phyloP scores from a whole-genome alignment of 345 rosid genomes.

The Moricandia arvensis region DNA sequence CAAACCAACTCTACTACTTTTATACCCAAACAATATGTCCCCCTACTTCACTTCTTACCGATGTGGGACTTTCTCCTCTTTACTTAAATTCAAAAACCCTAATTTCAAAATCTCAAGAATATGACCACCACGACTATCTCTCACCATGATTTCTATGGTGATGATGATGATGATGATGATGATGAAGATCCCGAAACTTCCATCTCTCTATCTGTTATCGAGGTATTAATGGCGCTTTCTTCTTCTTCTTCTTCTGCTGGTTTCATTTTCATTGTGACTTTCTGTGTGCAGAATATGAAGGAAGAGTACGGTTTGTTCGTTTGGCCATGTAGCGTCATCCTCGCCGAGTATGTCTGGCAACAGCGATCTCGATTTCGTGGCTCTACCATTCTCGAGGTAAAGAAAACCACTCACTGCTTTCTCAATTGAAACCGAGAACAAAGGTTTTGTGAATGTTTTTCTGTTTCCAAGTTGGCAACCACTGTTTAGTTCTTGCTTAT shows the following conservation, averaged over 20 bases:
- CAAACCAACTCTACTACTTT: no score
- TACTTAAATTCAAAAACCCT: background rate
- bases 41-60: no score
- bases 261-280: background rate
- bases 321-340: slow-evolving; percentile 84
- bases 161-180: slow-evolving; percentile 8
- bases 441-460: background rate
- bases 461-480: no score
- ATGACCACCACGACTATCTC: slow-evolving; percentile 42
- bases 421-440: background rate
- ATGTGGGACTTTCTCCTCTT: background rate
- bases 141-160: slow-evolving; percentile 48
- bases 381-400: slow-evolving; percentile 54
- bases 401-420: background rate
- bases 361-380: slow-evolving; percentile 61
- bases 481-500: background rate
- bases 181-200: slow-evolving; percentile 41
- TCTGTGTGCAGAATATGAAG: slow-evolving; percentile 58
- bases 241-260: background rate
- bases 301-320: slow-evolving; percentile 88
- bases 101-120: background rate
- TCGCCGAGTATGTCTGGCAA: slow-evolving; percentile 95
- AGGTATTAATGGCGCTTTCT: slow-evolving; percentile 44
- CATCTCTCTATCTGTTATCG: slow-evolving; percentile 61
- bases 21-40: no score